Evolutionary conservation across 306 rosid species (phyloP).

Genomic region (Rubus parviflorus): DNA sequence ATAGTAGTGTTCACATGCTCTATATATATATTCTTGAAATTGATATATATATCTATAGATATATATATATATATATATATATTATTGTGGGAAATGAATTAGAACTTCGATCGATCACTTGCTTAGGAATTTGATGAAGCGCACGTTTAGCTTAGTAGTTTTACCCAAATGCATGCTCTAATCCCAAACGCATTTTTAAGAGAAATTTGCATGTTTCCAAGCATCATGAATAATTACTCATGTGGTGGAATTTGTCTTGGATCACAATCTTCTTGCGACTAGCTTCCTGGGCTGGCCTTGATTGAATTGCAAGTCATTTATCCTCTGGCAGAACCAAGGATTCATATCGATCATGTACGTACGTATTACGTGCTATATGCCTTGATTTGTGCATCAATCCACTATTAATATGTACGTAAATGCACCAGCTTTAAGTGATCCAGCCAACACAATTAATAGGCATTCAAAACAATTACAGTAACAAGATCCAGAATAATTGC

Average conservation of each 20-base stretch:
- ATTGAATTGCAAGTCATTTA: background rate
- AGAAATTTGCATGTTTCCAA: background rate
- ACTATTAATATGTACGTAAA: background rate
- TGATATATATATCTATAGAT: too few relatives aligned
- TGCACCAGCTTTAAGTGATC: background rate
- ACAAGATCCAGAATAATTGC: background rate
- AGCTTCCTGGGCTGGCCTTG: background rate
- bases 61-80: too few relatives aligned
- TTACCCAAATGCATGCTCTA: background rate
- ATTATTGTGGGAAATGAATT: background rate
- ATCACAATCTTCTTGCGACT: background rate
- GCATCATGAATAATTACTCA: background rate
- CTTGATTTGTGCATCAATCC: background rate
- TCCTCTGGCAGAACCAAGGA: background rate
- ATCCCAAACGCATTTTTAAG: background rate
- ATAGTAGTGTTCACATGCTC: too few relatives aligned
- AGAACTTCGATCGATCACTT: background rate
- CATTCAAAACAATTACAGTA: background rate
- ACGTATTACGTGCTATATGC: background rate
- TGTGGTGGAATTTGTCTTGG: constrained; percentile 1
- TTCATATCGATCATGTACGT: background rate
- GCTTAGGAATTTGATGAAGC: background rate
- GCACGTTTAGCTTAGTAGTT: background rate
- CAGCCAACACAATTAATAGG: background rate
- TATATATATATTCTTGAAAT: too few relatives aligned